Percentiles rank a stretch among this genome's conserved stretches.
Evolutionary conservation across 2,329 filamentous ascomycete genomes (phyloP).

Genomic region (Dactylellina cionopaga): DNA sequence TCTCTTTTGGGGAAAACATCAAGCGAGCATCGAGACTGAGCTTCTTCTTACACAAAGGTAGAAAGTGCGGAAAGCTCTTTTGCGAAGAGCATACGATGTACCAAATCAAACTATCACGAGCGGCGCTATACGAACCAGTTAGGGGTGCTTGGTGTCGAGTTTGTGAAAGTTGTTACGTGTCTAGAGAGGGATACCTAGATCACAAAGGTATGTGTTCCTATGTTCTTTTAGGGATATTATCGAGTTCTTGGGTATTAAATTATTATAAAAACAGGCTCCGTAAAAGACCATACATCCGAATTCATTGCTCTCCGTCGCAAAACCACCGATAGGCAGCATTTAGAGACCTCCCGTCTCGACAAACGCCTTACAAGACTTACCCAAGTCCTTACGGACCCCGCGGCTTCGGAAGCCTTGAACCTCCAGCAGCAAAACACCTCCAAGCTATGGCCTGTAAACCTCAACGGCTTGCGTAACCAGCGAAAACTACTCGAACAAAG

Average conservation of each 20-base stretch:
- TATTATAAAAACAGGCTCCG: slow-evolving; percentile 59
- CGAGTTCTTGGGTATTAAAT: too few relatives aligned
- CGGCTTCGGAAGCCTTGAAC: slow-evolving; percentile 64
- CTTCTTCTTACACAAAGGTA: slow-evolving; percentile 58
- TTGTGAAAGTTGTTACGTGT: slow-evolving; percentile 99
- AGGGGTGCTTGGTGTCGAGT: slow-evolving; percentile 92
- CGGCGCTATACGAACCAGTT: slow-evolving; percentile 87
- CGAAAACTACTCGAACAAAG: slow-evolving; percentile 88
- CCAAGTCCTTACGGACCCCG: slow-evolving; percentile 78
- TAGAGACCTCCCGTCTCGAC: slow-evolving; percentile 89
- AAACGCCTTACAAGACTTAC: slow-evolving; percentile 89
- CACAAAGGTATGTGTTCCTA: slow-evolving; percentile 72
- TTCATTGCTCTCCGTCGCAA: slow-evolving; percentile 79
- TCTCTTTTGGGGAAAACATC: not conserved
- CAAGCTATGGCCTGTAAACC: slow-evolving; percentile 63
- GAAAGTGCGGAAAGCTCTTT: slow-evolving; percentile 90
- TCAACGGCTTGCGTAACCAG: slow-evolving; percentile 65
- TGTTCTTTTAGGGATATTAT: too few relatives aligned
- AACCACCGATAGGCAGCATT: slow-evolving; percentile 81
- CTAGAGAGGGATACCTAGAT: slow-evolving; percentile 93
- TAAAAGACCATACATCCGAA: slow-evolving; percentile 75
- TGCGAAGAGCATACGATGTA: slow-evolving; percentile 99
- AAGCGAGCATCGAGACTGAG: slow-evolving; percentile 22
- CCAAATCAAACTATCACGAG: slow-evolving; percentile 94
- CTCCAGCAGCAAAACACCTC: slow-evolving; percentile 44